Conservation (phyloP, 2,329 filamentous ascomycete species). For the Ceratocystis albifundus region DNA sequence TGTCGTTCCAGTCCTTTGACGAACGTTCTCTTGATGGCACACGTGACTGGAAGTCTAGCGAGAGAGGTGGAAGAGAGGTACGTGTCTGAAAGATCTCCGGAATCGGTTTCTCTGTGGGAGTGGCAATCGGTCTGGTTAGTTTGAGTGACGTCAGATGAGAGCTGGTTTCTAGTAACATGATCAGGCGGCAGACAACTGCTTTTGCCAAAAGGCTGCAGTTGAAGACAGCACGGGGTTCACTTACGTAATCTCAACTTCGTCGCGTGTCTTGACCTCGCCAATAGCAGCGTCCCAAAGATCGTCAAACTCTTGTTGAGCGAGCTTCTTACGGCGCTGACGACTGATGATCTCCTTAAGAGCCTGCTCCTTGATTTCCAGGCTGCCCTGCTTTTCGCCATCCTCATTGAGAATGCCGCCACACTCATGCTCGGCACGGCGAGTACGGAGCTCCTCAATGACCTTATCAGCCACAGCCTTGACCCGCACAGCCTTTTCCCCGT, state of each 20-base stretch:
- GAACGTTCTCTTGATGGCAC: constrained; percentile 66
- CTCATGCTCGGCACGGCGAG: constrained; percentile 79
- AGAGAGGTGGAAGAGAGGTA: constrained; percentile 75
- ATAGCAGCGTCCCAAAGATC: constrained; percentile 69
- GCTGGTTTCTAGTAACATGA: constrained; percentile 23
- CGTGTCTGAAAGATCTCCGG: constrained; percentile 49
- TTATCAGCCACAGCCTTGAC: constrained; percentile 81
- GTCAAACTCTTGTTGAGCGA: constrained; percentile 82
- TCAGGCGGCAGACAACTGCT: constrained; percentile 26
- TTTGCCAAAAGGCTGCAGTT: constrained; percentile 17
- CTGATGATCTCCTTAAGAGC: constrained; percentile 68
- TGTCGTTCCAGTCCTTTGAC: constrained; percentile 71
- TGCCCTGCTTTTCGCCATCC: constrained; percentile 46
- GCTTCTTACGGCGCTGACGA: constrained; percentile 65
- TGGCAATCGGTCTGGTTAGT: constrained; percentile 80
- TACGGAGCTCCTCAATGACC: constrained; percentile 73
- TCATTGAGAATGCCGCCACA: constrained; percentile 63
- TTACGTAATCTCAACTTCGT: constrained; percentile 51
- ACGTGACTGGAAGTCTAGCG: constrained; percentile 79
- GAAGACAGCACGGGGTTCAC: constrained; percentile 30
- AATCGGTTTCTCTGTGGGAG: constrained; percentile 59
- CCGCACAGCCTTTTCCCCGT: constrained; percentile 79
- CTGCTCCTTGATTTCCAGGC: constrained; percentile 51
- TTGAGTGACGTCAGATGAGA: constrained; percentile 37
- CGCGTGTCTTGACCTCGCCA: constrained; percentile 54